Percentiles rank a stretch among this genome's conserved stretches.
Conservation (phyloP, 73 alveolate genomes). For the Blepharisma japonicum region DNA sequence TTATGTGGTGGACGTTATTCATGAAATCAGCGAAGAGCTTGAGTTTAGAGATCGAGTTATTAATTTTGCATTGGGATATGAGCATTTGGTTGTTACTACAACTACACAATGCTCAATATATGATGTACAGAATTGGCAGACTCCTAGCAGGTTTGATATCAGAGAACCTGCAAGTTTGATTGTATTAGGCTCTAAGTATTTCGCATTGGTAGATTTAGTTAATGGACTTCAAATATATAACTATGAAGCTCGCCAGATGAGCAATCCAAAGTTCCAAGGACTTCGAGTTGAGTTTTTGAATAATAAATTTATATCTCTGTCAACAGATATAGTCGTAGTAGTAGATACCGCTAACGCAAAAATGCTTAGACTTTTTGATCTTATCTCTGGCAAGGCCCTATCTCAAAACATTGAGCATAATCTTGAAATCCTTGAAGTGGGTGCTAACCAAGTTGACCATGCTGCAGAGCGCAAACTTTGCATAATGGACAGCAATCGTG, state of each 20-base stretch:
- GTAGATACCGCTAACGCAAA: slow-evolving; percentile 85
- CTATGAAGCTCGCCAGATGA: slow-evolving; percentile 94
- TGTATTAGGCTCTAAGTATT: slow-evolving; percentile 84
- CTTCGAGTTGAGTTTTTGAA: slow-evolving; percentile 85
- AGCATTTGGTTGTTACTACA: slow-evolving; percentile 93
- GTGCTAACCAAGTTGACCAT: slow-evolving; percentile 86
- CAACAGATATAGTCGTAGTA: slow-evolving; percentile 83
- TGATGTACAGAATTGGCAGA: slow-evolving; percentile 83
- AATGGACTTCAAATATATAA: slow-evolving; percentile 86
- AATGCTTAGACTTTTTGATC: slow-evolving; percentile 80
- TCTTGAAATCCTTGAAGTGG: slow-evolving; percentile 69
- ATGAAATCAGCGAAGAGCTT: slow-evolving; percentile 95
- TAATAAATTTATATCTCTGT: slow-evolving; percentile 64
- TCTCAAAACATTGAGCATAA: slow-evolving; percentile 78
- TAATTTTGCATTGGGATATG: slow-evolving; percentile 88
- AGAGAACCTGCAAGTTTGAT: slow-evolving; percentile 73
- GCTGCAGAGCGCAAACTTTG: slow-evolving; percentile 93
- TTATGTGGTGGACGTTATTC: slow-evolving; percentile 86
- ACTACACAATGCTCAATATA: slow-evolving; percentile 91
- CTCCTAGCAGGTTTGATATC: slow-evolving; percentile 74
- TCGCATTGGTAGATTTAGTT: slow-evolving; percentile 91
- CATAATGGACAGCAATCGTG: slow-evolving; percentile 94
- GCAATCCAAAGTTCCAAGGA: slow-evolving; percentile 88
- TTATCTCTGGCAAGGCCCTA: slow-evolving; percentile 83
- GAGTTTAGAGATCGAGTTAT: slow-evolving; percentile 97